Percentiles rank a stretch among this genome's conserved stretches.
Conservation (phyloP, 225 moss, liverwort and hornwort species). For the Pseudisothecium myosuroides region DNA sequence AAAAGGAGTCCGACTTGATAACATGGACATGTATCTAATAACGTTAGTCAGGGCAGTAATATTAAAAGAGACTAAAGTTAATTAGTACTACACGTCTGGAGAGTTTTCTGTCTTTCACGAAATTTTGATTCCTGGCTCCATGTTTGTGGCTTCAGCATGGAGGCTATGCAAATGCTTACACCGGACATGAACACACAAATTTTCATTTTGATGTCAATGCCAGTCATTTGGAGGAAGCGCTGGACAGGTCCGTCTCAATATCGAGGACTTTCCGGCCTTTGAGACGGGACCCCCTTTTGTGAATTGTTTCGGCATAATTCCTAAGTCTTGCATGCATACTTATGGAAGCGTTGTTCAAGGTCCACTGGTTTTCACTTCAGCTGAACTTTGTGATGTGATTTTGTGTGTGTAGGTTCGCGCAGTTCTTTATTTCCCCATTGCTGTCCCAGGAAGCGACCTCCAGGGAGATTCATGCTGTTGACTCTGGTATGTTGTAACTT, state of each 20-base stretch:
- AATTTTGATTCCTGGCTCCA: not conserved
- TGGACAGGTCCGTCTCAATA: slow-evolving; percentile 49
- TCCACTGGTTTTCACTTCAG: not conserved
- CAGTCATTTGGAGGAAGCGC: slow-evolving; percentile 72
- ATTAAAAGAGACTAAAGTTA: no score
- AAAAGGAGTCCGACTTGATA: not conserved
- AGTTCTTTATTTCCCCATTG: slow-evolving; percentile 87
- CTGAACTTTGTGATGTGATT: not conserved
- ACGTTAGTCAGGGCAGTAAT: not conserved
- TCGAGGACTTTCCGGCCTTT: not conserved
- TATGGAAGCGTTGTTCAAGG: not conserved
- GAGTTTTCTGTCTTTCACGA: not conserved
- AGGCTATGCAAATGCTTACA: slow-evolving; percentile 90
- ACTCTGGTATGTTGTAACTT: slow-evolving; percentile 44
- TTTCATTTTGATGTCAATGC: slow-evolving; percentile 89
- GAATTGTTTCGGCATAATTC: no score
- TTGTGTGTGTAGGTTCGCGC: slow-evolving; percentile 46
- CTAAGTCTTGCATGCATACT: not conserved
- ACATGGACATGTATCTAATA: not conserved
- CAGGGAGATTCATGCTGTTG: slow-evolving; percentile 86
- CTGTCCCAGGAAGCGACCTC: slow-evolving; percentile 84
- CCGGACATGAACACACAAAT: slow-evolving; percentile 76
- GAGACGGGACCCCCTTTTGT: not conserved
- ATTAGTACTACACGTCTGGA: not conserved
- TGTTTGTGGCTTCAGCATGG: slow-evolving; percentile 54